phyloP scores from a whole-genome alignment of 2,329 filamentous ascomycete genomes.

The Ophiostoma angusticollis region DNA sequence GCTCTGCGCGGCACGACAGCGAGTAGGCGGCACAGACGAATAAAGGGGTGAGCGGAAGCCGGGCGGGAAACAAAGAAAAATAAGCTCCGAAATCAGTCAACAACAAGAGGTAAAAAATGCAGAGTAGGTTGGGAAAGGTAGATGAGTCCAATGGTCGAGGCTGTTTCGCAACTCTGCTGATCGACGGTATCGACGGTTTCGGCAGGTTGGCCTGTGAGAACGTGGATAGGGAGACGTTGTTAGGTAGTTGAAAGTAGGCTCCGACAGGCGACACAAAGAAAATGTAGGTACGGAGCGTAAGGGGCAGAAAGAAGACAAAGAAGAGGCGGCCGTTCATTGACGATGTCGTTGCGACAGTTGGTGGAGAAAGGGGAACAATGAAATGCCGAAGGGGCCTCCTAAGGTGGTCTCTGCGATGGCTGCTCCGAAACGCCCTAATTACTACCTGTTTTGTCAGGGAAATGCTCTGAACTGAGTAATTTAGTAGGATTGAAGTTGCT shows the following conservation, averaged over 20 bases:
- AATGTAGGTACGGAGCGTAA: not conserved
- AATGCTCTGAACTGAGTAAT: too few species aligned
- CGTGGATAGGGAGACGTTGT: not conserved
- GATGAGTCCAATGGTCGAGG: conserved; percentile 5
- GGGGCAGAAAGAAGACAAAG: not conserved
- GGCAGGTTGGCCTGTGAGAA: conserved; percentile 4
- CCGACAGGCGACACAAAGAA: not conserved
- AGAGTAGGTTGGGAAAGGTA: conserved; percentile 5
- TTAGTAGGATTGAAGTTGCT: too few species aligned
- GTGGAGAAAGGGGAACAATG: not conserved
- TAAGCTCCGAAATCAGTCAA: too few species aligned
- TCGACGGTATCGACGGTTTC: conserved; percentile 25
- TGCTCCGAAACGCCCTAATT: too few species aligned
- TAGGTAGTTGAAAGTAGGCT: too few species aligned
- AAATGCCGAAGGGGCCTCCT: conserved; percentile 2
- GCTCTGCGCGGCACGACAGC: too few species aligned
- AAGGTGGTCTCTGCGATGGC: too few species aligned
- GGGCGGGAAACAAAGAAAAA: not conserved
- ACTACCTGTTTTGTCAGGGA: too few species aligned
- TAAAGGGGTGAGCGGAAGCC: not conserved
- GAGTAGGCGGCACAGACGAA: not conserved
- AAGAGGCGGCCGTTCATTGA: not conserved
- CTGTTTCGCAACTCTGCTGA: conserved; percentile 26
- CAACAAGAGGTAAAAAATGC: conserved; percentile 3
- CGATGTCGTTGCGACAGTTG: not conserved